A percentile compares a stretch with the other conserved stretches of the same genome.
These are phyloP conservation scores for Larix sibirica DNA, from an alignment of 83 land plant genomes.

Conservation along the genomic window DNA sequence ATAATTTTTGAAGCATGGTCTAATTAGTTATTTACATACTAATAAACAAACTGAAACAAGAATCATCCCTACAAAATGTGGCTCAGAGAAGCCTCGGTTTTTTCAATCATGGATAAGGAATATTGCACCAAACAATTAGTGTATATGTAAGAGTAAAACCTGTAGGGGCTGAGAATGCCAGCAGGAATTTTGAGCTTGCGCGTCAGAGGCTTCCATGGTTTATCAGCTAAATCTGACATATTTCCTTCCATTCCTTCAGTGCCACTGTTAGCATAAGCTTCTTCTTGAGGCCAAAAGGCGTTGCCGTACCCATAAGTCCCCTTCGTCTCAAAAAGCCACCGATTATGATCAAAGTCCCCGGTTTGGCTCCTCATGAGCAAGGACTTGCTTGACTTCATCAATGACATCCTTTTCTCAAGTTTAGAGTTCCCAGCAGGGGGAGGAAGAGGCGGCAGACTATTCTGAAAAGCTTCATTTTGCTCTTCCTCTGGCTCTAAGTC, in stretches of 20 bases:
- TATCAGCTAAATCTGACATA: conserved; percentile 42
- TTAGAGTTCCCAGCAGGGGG: conserved; percentile 20
- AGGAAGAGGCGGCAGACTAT: conserved; percentile 38
- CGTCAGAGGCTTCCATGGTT: conserved; percentile 75
- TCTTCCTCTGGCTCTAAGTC: conserved; percentile 43
- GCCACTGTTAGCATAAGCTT: conserved; percentile 19
- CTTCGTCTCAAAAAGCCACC: conserved; percentile 70
- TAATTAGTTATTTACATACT: neutral
- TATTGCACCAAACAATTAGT: neutral
- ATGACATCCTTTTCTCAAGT: conserved; percentile 34
- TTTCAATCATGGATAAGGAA: conserved; percentile 2
- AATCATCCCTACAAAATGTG: neutral
- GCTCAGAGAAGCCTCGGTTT: neutral
- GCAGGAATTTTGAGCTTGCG: conserved; percentile 49
- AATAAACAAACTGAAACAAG: neutral
- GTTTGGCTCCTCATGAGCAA: conserved; percentile 46
- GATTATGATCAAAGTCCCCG: conserved; percentile 66
- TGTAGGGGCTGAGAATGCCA: conserved; percentile 80
- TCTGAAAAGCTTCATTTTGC: conserved; percentile 10
- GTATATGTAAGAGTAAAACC: conserved; percentile 25
- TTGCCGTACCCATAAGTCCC: conserved; percentile 82
- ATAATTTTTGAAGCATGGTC: neutral
- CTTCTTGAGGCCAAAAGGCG: conserved; percentile 53
- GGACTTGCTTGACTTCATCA: conserved; percentile 46
- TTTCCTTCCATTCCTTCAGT: conserved; percentile 26